phyloP scores from a whole-genome alignment of 208 protist species.

The Phytomonas sp. region DNA sequence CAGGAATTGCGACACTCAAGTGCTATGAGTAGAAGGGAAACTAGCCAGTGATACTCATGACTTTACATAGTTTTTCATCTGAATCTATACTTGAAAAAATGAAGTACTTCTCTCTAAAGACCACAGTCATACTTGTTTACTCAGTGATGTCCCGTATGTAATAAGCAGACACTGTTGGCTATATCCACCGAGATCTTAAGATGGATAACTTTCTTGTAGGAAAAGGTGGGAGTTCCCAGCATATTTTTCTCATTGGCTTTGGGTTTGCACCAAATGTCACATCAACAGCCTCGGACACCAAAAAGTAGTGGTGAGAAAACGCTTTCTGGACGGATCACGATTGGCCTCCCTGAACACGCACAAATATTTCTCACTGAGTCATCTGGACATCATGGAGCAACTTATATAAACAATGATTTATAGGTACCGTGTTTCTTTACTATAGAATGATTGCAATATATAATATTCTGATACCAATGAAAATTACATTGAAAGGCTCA shows the following conservation, averaged over 20 bases:
- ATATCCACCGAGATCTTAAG: constrained; percentile 97
- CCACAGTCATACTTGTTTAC: constrained; percentile 96
- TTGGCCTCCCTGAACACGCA: constrained; percentile 97
- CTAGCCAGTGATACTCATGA: constrained; percentile 99
- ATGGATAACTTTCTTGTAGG: constrained; percentile 99
- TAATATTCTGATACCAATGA: constrained; percentile 75
- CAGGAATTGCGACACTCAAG: constrained; percentile 93
- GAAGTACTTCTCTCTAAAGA: constrained; percentile 96
- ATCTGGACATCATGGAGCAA: constrained; percentile 87
- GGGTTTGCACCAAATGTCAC: constrained; percentile 84
- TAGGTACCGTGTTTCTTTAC: constrained; percentile 90
- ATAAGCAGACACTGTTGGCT: constrained; percentile 96
- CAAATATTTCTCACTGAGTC: constrained; percentile 85
- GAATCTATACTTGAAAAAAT: constrained; percentile 87
- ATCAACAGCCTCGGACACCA: constrained; percentile 47
- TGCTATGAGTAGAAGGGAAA: constrained; percentile 96
- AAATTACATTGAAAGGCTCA: constrained; percentile 46
- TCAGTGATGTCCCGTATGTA: constrained; percentile 96
- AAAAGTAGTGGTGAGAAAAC: constrained; percentile 82
- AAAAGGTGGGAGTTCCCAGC: constrained; percentile 64
- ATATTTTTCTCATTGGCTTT: constrained; percentile 92
- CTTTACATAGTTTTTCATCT: constrained; percentile 95
- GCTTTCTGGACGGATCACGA: constrained; percentile 94
- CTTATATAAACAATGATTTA: constrained; percentile 94
- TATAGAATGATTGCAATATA: constrained; percentile 91